Evolutionary conservation across 1,139 yeast species (phyloP), one percentile per base, ranked within the genome.

Genomic region (Magnusiomyces magnusii): DNA sequence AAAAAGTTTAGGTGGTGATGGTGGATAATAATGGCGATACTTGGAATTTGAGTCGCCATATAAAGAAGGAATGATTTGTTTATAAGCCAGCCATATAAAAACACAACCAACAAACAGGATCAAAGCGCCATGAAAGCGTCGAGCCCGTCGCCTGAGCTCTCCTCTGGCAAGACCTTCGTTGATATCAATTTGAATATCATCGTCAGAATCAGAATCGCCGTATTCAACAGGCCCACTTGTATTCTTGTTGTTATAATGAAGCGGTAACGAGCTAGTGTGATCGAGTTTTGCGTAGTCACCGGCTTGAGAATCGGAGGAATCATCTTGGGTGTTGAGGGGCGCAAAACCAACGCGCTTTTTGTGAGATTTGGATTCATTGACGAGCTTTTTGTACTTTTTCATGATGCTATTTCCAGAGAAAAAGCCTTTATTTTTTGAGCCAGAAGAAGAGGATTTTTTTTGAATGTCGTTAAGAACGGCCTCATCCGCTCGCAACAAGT

Each of bases 401-500:
- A 44, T 21, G 36, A 41, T n/a, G 39, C 56, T 27, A 47, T 54
- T 47, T 47, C 56, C 42, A 47, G 54, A 51, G 50, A 58, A 47
- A 41, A 56, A 31, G 52, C 56, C 39, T 23, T 49, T 34, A 19
- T 3, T 21, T 19, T 47, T 54, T 15, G 5, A 44, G 9, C 39
- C 41, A 10, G 19, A n/a, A 27, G 53, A n/a, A 27, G 53, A 36
- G 2, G 58, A 47, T 39, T 64, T 63, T 42, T 59, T 56, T 24
- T 58, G 62, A 23, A 67, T 57, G 7, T 67, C 68, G 44, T 66
- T 54, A n/a, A 67, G 57, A 17, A 64, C 67, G 27, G 66, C 69
- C 47, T 68, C 70, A 58, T 68, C 71, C 2, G 69, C 70, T 28
- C 66, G 55, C 13, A 69, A 62, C 51, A 69, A 61, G 54, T 67